phyloP scores from a whole-genome alignment of 495 filamentous ascomycete species.

The Penicillium mononematosum region DNA sequence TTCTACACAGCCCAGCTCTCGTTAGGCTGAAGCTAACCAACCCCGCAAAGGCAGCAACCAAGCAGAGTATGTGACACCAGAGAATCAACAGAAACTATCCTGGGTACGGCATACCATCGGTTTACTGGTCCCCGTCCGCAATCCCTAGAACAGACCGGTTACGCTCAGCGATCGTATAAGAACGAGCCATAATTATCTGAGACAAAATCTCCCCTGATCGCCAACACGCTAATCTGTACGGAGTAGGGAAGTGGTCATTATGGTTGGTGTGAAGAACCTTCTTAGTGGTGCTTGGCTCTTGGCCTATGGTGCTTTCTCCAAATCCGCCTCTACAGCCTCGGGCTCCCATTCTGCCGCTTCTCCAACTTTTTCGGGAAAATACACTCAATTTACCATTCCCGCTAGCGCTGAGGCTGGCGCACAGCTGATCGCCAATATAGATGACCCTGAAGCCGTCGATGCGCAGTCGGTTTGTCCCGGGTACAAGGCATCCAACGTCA shows the following conservation, averaged over 20 bases:
- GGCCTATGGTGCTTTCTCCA: slow-evolving; percentile 28
- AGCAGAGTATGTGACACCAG: slow-evolving; percentile 15
- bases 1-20: neutral
- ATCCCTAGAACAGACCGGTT: neutral
- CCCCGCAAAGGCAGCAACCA: slow-evolving; percentile 22
- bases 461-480: slow-evolving; percentile 68
- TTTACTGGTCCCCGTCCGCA: slow-evolving; percentile 1
- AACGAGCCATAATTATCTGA: slow-evolving; percentile 2
- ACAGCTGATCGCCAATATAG: slow-evolving; percentile 63
- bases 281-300: slow-evolving; percentile 30
- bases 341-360: slow-evolving; percentile 6
- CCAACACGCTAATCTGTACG: neutral
- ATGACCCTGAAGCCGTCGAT: slow-evolving; percentile 68
- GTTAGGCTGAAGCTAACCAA: slow-evolving; percentile 6
- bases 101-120: slow-evolving; percentile 16
- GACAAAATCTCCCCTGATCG: neutral
- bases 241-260: slow-evolving; percentile 11
- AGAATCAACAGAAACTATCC: slow-evolving; percentile 24
- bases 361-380: slow-evolving; percentile 6
- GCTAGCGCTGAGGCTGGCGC: slow-evolving; percentile 55
- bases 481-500: slow-evolving; percentile 55
- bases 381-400: slow-evolving; percentile 56
- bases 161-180: slow-evolving; percentile 16
- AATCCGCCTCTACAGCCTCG: slow-evolving; percentile 11
- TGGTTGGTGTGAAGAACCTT: slow-evolving; percentile 33